Evolutionary conservation across 2,329 filamentous ascomycete genomes (phyloP), one percentile per base, ranked within the genome.

Genomic region (Colletotrichum orchidophilum): DNA sequence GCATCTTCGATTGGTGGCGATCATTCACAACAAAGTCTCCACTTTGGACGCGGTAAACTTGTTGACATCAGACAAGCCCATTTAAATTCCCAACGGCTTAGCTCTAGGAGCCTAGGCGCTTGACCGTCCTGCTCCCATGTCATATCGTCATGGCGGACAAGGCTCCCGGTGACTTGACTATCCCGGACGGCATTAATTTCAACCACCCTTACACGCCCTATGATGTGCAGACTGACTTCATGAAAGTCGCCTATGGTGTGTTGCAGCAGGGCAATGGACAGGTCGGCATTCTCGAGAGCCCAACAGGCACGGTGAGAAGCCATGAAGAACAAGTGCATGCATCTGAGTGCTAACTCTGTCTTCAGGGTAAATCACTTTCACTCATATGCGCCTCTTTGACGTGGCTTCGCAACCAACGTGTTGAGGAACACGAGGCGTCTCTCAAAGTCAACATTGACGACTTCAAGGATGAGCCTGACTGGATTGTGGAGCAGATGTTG

Each of bases 151-250:
- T 65, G 59, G 9, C 64, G 2, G 42, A 29, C 24, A 15, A 24
- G 5, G 3, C 35, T 11, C 39, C n/a, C n/a, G 75, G 78, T 29
- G 72, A 77, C 4, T 58, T 76, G 33, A 70, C 74, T 39, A 75
- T 76, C 2, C 77, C 46, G 9, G 53, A 57, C n/a, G 46, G n/a
- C 31, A 55, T 86, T 46, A 85, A 95, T 76, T 98, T 97, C 78
- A 90, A 97, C 77, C 95, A 98, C 78, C 95, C 95, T 0, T 97
- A 92, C 79, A 89, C 90, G 33, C 95, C 95, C 0, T 98, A 98
- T 80, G 88, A 93, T 63, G 96, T 97, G 53, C 95, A 98, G 77
- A 86, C 92, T 54, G 86, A 96, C 75, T 97, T 98, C 78, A 98
- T 98, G 95, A 90, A 87, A 75, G 88, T 92, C 0, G 87, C 96